A percentile compares a stretch with the other conserved stretches of the same genome.
These are phyloP conservation scores for Massarina eburnea DNA, from an alignment of 2,329 filamentous ascomycete genomes.

Conservation along the genomic window DNA sequence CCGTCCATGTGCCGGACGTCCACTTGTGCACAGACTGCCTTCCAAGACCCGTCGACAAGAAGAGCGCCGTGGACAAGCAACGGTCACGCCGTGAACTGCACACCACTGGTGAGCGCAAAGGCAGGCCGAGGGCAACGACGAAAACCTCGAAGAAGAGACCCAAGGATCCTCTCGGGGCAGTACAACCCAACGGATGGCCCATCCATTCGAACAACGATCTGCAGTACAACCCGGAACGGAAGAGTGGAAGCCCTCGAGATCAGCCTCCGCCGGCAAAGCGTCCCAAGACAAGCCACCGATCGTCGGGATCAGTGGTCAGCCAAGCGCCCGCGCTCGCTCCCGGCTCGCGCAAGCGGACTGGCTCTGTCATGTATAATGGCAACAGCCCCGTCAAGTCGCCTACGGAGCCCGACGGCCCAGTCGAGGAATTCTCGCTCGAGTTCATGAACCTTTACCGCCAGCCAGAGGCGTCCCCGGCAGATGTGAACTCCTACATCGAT, in stretches of 20 bases:
- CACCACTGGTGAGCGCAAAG: conserved; percentile 62
- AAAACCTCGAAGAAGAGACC: conserved; percentile 89
- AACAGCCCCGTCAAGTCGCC: conserved; percentile 79
- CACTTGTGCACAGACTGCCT: conserved; percentile 91
- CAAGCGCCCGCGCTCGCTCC: conserved; percentile 66
- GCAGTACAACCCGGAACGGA: conserved; percentile 48
- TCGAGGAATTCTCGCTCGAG: conserved; percentile 71
- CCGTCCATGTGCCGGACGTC: conserved; percentile 68
- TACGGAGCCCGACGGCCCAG: conserved; percentile 64
- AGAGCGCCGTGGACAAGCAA: conserved; percentile 74
- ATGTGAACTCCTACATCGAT: conserved; percentile 77
- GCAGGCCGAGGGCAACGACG: conserved; percentile 71
- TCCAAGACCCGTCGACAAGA: conserved; percentile 71
- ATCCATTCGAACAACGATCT: conserved; percentile 61
- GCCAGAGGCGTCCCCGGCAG: conserved; percentile 55
- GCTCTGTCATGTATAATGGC: conserved; percentile 59
- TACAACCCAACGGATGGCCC: conserved; percentile 67
- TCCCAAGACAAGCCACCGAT: conserved; percentile 76
- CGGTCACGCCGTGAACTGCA: conserved; percentile 61
- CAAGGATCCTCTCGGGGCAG: conserved; percentile 63
- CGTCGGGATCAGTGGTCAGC: conserved; percentile 71
- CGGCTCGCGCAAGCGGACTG: conserved; percentile 62
- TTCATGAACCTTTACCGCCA: conserved; percentile 76
- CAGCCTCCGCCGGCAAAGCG: conserved; percentile 71
- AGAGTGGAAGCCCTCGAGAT: conserved; percentile 55